Percentiles rank a stretch among this genome's conserved stretches.
Conservation (phyloP, 306 rosid species). For the Arachis hypogaea region DNA sequence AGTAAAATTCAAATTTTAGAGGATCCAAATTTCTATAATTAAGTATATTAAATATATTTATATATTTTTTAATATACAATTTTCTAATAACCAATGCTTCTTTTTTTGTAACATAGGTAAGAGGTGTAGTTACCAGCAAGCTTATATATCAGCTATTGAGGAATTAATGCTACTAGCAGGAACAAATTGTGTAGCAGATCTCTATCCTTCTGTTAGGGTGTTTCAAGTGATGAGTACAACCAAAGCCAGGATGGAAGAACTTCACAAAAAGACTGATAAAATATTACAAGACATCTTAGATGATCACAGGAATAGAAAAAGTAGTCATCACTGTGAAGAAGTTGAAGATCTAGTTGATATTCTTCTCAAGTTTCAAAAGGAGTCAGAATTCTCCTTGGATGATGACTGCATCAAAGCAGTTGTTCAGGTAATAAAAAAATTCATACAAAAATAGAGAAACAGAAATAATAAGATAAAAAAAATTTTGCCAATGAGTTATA, state of each 20-base stretch:
- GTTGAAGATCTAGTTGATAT: conserved; percentile 42
- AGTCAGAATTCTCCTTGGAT: background rate
- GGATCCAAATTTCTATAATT: too few relatives aligned
- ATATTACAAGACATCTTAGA: conserved; percentile 33
- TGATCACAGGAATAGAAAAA: conserved; percentile 22
- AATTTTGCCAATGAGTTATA: too few relatives aligned
- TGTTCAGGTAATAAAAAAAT: background rate
- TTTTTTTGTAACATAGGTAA: background rate
- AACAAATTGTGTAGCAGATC: conserved; percentile 34
- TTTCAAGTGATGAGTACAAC: conserved; percentile 7
- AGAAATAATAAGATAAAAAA: too few relatives aligned
- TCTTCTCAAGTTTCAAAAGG: conserved; percentile 37
- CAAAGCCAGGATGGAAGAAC: background rate
- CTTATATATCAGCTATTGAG: background rate
- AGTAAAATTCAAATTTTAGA: too few relatives aligned
- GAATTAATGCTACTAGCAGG: conserved; percentile 11
- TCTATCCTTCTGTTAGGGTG: conserved; percentile 33
- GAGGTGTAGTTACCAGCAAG: conserved; percentile 6
- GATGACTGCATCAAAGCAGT: conserved; percentile 41
- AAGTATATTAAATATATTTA: too few relatives aligned
- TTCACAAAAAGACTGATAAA: conserved; percentile 13
- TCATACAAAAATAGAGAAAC: background rate
- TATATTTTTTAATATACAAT: too few relatives aligned
- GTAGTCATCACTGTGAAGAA: background rate
- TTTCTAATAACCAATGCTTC: too few relatives aligned